Evolutionary conservation across 2,329 filamentous ascomycete genomes (phyloP), one percentile per base, ranked within the genome.

Genomic region (Fusarium denticulatum): DNA sequence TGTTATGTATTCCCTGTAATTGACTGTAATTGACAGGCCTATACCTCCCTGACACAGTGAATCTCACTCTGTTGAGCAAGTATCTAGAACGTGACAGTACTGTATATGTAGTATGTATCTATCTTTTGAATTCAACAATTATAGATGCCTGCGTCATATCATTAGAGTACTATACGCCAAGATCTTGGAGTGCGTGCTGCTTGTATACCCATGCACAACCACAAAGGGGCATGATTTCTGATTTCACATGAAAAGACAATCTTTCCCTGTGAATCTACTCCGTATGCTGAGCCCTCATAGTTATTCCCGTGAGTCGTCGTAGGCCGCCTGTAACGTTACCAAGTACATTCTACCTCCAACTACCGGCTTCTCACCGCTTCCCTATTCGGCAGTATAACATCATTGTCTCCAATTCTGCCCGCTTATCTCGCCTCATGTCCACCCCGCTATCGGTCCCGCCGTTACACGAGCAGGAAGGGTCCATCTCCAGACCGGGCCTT

Each of bases 391-490:
- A 28, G 13, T 16, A 64, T 30, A 39, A 47, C 57, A 46, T 39
- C 57, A 40, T 42, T 39, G 30, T 39, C 61, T 49, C 32, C 34
- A 46, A 67, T 75, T 74, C 72, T 75, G 72, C 72, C 72, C 52
- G 57, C 59, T 60, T 63, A 65, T 71, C 67, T 72, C 55, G 53
- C 59, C 67, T 66, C 57, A 15, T 28, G 49, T 32, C 46, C 71
- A 46, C 65, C 70, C 71, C 71, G 71, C 71, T 73, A 74, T 71
- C 71, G 59, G 71, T 71, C 69, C 60, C 66, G 50, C 59, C 66
- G 59, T 70, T 70, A 60, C 67, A 70, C 57, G 50, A 58, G 43
- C 64, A 66, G 42, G 46, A 57, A 69, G 65, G 67, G 67, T 70
- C 60, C 53, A 61, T 73, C 60, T 66, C 47, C 52, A 62, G 43